Base-by-base conservation (phyloP, 192 early-diverging fungal species). In the Backusella mclennaniae region DNA sequence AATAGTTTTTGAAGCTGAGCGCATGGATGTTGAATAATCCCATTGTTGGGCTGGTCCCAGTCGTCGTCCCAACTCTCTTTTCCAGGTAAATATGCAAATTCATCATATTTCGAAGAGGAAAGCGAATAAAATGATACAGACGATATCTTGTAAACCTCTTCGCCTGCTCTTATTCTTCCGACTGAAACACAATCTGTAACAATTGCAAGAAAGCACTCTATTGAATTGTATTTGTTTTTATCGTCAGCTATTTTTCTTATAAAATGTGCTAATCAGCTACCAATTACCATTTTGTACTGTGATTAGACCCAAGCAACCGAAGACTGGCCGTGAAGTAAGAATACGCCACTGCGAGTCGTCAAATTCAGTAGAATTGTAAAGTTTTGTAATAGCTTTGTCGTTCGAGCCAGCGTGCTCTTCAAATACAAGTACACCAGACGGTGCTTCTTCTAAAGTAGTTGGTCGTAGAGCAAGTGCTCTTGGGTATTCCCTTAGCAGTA, bases 41-140 rank as follows among this genome's bases (percentile, higher is more conserved):
- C 38, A 77, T 77, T 83, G 77, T 66, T 67, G 21, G 46, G 15
- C 6, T 85, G 85, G 14, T 84, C 84, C 69, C 74, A 79, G 38
- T 87, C 86, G 6, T 80, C 73, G 46, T 85, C 83, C 69, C 63
- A 78, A 74, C 41, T 79, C 78, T 78, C 81, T 80, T 79, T 81
- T 73, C 71, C 67, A 75, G 59, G 71, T 38, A 74, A 76, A 73
- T 78, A 79, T 68, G 75, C 66, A 66, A 83, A 79, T 79, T 88
- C 84, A 79, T 98, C 96, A 74, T 93, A 95, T 26, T 89, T 85
- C 66, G 86, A 84, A 67, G 88, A 89, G 1, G 88, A 84, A 68
- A 98, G 87, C 6, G 94, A 97, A 76, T 94, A 89, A 80, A 95
- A 94, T 68, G 83, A 85, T 9, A 94, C 94, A 41, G 88, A 86